These are phyloP conservation scores for Polymyxa betae DNA, from an alignment of 208 protist genomes.

Conservation along the genomic window DNA sequence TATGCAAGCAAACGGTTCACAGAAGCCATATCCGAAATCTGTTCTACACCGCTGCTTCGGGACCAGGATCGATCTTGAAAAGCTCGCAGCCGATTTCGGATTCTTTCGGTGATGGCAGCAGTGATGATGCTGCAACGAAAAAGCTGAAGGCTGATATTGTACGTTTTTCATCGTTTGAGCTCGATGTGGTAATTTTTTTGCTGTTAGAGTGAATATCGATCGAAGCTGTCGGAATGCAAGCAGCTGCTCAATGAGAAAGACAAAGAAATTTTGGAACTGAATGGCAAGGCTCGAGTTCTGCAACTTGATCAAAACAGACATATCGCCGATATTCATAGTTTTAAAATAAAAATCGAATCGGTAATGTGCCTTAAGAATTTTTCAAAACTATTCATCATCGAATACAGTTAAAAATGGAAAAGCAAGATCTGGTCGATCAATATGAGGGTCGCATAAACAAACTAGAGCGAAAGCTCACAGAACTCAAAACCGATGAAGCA, in stretches of 20 bases:
- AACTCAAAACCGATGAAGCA: neutral
- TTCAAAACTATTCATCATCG: neutral
- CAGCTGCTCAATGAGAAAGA: neutral
- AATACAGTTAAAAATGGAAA: neutral
- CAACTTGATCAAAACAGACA: neutral
- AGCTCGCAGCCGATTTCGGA: neutral
- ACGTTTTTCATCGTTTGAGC: neutral
- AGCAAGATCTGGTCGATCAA: neutral
- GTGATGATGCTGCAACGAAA: neutral
- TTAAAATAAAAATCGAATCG: neutral
- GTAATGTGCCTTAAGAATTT: neutral
- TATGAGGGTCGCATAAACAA: neutral
- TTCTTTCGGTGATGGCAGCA: neutral
- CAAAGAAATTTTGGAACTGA: neutral
- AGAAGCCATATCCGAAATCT: neutral
- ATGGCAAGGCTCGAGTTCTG: neutral
- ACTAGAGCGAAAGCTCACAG: neutral
- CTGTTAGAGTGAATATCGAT: neutral
- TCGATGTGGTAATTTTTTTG: neutral
- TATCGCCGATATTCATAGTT: neutral
- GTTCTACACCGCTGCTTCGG: no score
- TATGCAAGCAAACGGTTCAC: constrained; percentile 16
- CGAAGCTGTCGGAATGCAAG: neutral
- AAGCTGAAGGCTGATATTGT: neutral
- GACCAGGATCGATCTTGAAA: neutral